Base-by-base conservation (phyloP, 176 grass and related monocot species). In the Melocanna baccifera region DNA sequence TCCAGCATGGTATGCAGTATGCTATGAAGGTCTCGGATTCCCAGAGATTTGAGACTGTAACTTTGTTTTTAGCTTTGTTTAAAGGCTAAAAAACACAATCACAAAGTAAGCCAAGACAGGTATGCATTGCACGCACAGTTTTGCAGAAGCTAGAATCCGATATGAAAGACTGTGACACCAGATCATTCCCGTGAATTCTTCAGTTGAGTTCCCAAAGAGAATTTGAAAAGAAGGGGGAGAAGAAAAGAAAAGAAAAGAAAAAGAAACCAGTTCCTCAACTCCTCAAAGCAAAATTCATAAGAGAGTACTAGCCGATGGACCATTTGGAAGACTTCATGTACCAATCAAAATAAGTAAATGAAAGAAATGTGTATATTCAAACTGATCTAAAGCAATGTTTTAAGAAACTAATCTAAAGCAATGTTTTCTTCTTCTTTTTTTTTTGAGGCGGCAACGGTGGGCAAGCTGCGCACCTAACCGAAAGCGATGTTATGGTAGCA, bases 131-230 rank as follows among this genome's bases (percentile, higher is more conserved):
- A n/a, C 36, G 59, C 83, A 56, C 53, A 16, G 67, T 68, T 82
- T 82, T 72, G 83, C 47, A 18, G 11, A 43, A n/a, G 12, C 3
- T 45, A 78, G 68, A 84, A 79, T 84, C 81, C 67, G 13, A 84
- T 26, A 36, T 25, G 34, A 55, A 77, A 78, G 32, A 53, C 62
- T 62, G n/a, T 40, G 6, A 30, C 47, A 66, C 12, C 3, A 43
- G 57, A 70, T 79, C 18, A 34, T 77, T 71, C 80, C 55, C 9
- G 42, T 52, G 43, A 88, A 39, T 43, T 83, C 28, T n/a, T 62
- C 72, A 5, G 23, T 62, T 62, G 11, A 23, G 26, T 28, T 81
- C 12, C 50, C 72, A 82, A 82, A 76, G 71, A 5, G 62, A 69
- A 14, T 47, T 62, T 77, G 71, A 22, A 83, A 83, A 61, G 52